Percentiles rank a stretch among this genome's conserved stretches.
These are phyloP conservation scores for Mycena indigotica DNA, from an alignment of 768 basidiomycete genomes.

Conservation along the genomic window DNA sequence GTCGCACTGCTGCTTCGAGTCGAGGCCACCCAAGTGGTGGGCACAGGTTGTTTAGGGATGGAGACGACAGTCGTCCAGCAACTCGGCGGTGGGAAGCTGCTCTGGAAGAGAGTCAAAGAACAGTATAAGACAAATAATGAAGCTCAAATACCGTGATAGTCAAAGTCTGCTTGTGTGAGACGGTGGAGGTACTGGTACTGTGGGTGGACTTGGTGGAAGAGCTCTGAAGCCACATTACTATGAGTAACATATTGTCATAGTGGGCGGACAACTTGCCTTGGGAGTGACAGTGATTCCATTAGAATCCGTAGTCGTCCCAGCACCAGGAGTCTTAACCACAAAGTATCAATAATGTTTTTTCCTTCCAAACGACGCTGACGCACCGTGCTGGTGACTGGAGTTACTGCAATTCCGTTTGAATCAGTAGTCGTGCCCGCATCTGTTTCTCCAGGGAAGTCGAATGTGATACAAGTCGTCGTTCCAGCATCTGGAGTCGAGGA, in stretches of 20 bases:
- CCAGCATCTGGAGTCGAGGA: no score
- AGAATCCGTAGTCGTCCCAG: neutral
- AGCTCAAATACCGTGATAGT: neutral
- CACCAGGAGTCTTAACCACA: no score
- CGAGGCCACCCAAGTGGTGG: neutral
- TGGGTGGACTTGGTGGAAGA: no score
- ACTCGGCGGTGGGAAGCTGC: neutral
- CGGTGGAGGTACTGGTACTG: no score
- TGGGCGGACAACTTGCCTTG: no score
- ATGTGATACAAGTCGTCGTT: neutral
- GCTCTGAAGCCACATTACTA: no score
- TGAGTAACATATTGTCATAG: no score
- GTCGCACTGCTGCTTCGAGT: neutral
- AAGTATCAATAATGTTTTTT: no score
- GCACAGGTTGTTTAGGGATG: no score
- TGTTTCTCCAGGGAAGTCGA: neutral
- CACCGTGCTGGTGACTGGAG: no score
- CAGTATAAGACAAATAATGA: neutral
- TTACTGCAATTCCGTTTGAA: neutral
- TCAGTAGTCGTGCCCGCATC: neutral
- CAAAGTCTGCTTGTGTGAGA: neutral
- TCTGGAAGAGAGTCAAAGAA: no score
- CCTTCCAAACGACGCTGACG: no score
- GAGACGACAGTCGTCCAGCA: neutral
- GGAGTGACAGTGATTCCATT: neutral